Evolutionary conservation across 2,329 filamentous ascomycete species (phyloP).

Genomic region (Coleophoma cylindrospora): DNA sequence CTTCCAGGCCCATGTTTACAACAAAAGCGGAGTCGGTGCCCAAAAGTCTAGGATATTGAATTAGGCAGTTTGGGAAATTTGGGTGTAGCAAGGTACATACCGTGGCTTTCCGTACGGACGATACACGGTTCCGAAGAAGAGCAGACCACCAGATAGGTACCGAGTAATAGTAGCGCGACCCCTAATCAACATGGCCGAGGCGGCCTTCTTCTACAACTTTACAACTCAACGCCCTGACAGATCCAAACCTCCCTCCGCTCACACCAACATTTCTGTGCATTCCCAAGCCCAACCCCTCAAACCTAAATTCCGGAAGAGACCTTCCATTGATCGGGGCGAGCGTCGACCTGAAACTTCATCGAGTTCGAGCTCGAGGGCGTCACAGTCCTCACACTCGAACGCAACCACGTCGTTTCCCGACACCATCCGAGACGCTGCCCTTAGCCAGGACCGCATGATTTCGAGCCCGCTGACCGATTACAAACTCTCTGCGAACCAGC

Average conservation of each 20-base stretch:
- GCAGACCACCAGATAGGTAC: neutral
- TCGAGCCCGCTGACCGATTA: constrained; percentile 2
- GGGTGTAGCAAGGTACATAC: neutral
- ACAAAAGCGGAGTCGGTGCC: neutral
- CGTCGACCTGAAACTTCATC: neutral
- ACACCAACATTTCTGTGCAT: constrained; percentile 15
- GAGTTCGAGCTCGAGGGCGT: neutral
- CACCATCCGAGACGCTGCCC: neutral
- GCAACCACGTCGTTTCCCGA: neutral
- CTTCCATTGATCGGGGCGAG: neutral
- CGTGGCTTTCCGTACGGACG: no score
- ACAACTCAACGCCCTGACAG: constrained; percentile 15
- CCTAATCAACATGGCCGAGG: constrained; percentile 17
- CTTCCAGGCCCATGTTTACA: neutral
- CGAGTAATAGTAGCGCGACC: neutral
- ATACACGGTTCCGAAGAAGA: no score
- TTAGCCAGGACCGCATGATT: neutral
- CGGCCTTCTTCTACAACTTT: constrained; percentile 18
- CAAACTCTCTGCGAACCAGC: neutral
- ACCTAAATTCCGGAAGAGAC: constrained; percentile 9
- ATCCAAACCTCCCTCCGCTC: constrained; percentile 15
- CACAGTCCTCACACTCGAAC: neutral
- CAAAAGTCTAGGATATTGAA: neutral
- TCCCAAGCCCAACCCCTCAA: constrained; percentile 16
- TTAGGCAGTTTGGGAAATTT: neutral